Base-by-base conservation (phyloP, 2,329 filamentous ascomycete species). In the Fusarium liriodendri region DNA sequence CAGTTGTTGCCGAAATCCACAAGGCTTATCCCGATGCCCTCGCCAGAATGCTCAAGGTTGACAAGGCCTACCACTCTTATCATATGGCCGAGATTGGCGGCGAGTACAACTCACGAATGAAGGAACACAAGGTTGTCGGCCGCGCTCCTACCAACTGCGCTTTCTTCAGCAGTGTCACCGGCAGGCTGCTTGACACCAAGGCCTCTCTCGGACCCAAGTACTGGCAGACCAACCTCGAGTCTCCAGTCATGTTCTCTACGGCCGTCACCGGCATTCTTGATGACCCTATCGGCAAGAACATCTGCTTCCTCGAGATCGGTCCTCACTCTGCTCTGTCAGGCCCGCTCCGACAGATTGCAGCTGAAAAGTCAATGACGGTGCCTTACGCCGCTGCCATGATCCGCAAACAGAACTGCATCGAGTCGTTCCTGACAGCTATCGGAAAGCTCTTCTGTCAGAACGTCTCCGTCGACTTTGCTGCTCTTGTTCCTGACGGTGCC, bases 11-110 rank as follows among this genome's bases (percentile, higher is more conserved):
- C 2, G 69, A 67, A 1, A 77, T 85, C 45, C 78, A 82, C 59
- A 29, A 74, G 10, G 73, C 66, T 1, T 65, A 76, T 6, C 80
- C 82, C 0, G 80, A 79, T 18, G 78, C 79, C 0, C 77, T 83
- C 20, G 77, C 80, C 2, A 77, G 81, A 2, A 54, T 77, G 9
- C 72, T 86, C 3, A 81, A 82, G 45, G 81, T 84, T 1, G 80
- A 83, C n/a, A 83, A 79, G 62, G 84, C 84, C 0, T 87, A 85
- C 62, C 85, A 86, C 75, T 86, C 85, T 0, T 76, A 80, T 33
- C 81, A 83, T 50, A 83, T 83, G 81, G 63, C 64, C 1, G 73
- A 73, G 4, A 75, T 81, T 13, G 78, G 77, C 13, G 45, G 40
- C 2, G 37, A 64, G 5, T 83, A 82, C 66, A 60, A 74, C 29